A percentile compares a stretch with the other conserved stretches of the same genome.
These are phyloP conservation scores for Inonotus obliquus DNA, from an alignment of 1,284 basidiomycete genomes.

Conservation along the genomic window DNA sequence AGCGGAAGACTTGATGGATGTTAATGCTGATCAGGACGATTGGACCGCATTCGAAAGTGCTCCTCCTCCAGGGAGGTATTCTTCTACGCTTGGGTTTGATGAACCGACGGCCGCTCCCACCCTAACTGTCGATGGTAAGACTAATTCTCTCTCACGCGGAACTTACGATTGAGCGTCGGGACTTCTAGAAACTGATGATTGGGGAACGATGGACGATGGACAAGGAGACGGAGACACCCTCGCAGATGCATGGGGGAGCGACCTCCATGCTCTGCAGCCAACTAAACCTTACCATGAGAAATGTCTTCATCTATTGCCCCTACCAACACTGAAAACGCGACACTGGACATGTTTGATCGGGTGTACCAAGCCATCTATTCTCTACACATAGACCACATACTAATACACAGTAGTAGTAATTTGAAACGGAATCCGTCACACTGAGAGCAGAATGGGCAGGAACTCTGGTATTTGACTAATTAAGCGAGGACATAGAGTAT, in stretches of 20 bases:
- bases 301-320: not conserved
- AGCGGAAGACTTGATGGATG: constrained; percentile 80
- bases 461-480: too few relatives aligned
- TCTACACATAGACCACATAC: constrained; percentile 9
- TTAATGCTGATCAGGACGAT: constrained; percentile 87
- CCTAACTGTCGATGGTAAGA: constrained; percentile 12
- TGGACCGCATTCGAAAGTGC: constrained; percentile 92
- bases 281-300: not conserved
- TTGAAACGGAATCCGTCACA: too few relatives aligned
- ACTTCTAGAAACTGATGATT: constrained; percentile 13
- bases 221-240: not conserved
- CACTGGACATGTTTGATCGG: not conserved
- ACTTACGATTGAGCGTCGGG: not conserved
- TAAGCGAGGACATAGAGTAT: too few relatives aligned
- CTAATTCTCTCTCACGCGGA: not conserved
- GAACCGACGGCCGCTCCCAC: constrained; percentile 14
- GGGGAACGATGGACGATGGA: constrained; percentile 17
- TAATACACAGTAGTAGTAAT: constrained; percentile 6
- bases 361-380: not conserved
- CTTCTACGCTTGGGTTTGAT: constrained; percentile 24
- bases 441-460: too few relatives aligned
- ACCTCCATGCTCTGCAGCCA: constrained; percentile 8
- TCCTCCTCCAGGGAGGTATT: constrained; percentile 29
- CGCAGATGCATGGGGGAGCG: constrained; percentile 12
- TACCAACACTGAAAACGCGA: constrained; percentile 5